Evolutionary conservation across 768 basidiomycete genomes (phyloP).

Genomic region (Leccinum sublutescens): DNA sequence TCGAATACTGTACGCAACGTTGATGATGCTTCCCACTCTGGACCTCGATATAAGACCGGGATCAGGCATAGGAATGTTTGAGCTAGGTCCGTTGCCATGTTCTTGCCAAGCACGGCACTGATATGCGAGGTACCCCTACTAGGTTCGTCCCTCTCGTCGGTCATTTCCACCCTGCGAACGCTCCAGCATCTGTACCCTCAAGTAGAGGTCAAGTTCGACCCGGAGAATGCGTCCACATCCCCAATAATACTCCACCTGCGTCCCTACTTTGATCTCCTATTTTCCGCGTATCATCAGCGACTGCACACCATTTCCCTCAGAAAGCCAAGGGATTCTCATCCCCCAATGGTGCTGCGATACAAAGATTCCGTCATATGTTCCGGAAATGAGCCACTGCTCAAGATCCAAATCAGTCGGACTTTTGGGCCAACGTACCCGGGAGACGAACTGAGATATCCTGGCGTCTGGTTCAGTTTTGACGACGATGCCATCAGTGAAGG

Average conservation of each 20-base stretch:
- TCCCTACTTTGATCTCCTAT: constrained; percentile 83
- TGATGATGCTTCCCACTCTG: constrained; percentile 60
- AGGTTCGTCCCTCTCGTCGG: constrained; percentile 79
- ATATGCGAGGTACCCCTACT: neutral
- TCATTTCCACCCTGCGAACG: constrained; percentile 65
- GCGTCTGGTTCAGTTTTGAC: constrained; percentile 81
- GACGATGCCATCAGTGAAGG: constrained; percentile 64
- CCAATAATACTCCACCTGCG: constrained; percentile 77
- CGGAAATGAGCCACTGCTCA: constrained; percentile 55
- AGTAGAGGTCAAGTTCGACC: constrained; percentile 81
- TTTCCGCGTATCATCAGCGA: constrained; percentile 75
- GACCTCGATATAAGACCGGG: constrained; percentile 79
- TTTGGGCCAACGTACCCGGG: constrained; percentile 85
- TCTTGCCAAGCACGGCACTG: constrained; percentile 1
- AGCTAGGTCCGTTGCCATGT: constrained; percentile 50
- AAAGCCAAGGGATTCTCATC: constrained; percentile 63
- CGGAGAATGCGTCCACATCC: constrained; percentile 63
- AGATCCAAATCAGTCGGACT: constrained; percentile 63
- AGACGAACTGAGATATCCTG: constrained; percentile 77
- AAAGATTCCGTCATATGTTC: constrained; percentile 64
- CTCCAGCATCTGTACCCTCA: constrained; percentile 73
- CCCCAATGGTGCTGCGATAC: constrained; percentile 67
- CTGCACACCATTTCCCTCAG: constrained; percentile 76
- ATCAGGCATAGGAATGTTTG: constrained; percentile 72
- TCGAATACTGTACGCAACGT: neutral